A percentile compares a stretch with the other conserved stretches of the same genome.
phyloP scores from a whole-genome alignment of 805 yeast genomes.

The Maudiozyma turicensis region DNA sequence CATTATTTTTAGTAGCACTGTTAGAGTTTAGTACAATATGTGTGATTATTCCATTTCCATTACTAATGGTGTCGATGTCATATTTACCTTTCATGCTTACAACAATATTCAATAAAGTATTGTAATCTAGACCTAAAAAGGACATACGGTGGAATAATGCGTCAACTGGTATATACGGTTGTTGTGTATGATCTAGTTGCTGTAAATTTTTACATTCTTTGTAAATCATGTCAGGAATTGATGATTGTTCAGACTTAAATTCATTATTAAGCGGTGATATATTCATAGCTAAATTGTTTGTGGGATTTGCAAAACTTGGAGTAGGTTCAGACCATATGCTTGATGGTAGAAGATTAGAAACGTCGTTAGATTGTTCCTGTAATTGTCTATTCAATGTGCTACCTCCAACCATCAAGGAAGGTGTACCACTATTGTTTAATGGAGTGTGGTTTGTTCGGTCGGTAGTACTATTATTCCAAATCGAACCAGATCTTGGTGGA shows the following conservation, averaged over 20 bases:
- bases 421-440: neutral
- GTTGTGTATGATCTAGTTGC: conserved; percentile 8
- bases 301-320: neutral
- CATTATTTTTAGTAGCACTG: neutral
- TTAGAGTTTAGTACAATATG: conserved; percentile 14
- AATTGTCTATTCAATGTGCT: neutral
- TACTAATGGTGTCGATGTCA: conserved; percentile 16
- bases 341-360: conserved; percentile 2
- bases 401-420: neutral
- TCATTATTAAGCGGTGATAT: neutral
- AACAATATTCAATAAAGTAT: conserved; percentile 15
- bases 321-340: conserved; percentile 4
- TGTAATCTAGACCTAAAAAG: conserved; percentile 11
- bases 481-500: conserved; percentile 15
- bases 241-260: neutral
- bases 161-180: conserved; percentile 15
- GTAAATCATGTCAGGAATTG: conserved; percentile 8
- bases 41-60: conserved; percentile 15
- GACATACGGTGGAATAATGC: conserved; percentile 16
- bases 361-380: neutral
- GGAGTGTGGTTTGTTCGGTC: neutral
- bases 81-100: conserved; percentile 14
- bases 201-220: conserved; percentile 9
- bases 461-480: conserved; percentile 17
- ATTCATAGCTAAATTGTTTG: neutral